Evolutionary conservation across 2,329 filamentous ascomycete genomes (phyloP), one percentile per base, ranked within the genome.

Genomic region (Trichoderma aggressivum): DNA sequence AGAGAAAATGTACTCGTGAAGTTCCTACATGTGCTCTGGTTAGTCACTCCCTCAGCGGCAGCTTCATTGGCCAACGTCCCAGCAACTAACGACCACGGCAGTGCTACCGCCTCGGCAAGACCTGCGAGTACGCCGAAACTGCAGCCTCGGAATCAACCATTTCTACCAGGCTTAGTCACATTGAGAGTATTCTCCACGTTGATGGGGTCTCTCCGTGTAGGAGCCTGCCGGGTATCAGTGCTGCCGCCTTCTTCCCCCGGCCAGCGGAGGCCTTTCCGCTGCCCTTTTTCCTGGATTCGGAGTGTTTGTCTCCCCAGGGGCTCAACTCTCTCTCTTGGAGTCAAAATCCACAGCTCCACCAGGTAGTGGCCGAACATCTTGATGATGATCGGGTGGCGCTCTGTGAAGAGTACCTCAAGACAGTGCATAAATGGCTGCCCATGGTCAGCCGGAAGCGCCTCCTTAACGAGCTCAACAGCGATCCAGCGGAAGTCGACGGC

Each of bases 361-460:
- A 60, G 2, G 34, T 60, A 18, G 55, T 68, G 4, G 34, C 36
- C 1, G 65, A 68, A 1, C 26, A 68, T 6, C 36, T 68, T 36
- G 36, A 34, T 5, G 65, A 68, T 50, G 65, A 68, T 34, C 56
- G 55, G 28, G 65, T 32, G 26, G 55, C 66, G 12, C 39, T 69
- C 16, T 61, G 66, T 36, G 66, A 69, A 21, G 39, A 36, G 11
- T 61, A 69, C 32, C 66, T 69, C n/a, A 34, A 43, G 12, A 69
- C 66, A 7, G 66, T 69, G 39, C 66, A 69, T 26, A 47, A 61
- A 21, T 69, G 66, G 66, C 30, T 69, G 24, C 66, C 66, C 14
- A 69, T 68, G n/a, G 21, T 68, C 11, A 68, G 65, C 53, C 55
- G 65, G 28, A 68, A 68, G 21, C 65, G 65, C 16, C 65, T 68